These are phyloP conservation scores for Fusarium phyllophilum DNA, from an alignment of 2,329 filamentous ascomycete species.

Conservation along the genomic window DNA sequence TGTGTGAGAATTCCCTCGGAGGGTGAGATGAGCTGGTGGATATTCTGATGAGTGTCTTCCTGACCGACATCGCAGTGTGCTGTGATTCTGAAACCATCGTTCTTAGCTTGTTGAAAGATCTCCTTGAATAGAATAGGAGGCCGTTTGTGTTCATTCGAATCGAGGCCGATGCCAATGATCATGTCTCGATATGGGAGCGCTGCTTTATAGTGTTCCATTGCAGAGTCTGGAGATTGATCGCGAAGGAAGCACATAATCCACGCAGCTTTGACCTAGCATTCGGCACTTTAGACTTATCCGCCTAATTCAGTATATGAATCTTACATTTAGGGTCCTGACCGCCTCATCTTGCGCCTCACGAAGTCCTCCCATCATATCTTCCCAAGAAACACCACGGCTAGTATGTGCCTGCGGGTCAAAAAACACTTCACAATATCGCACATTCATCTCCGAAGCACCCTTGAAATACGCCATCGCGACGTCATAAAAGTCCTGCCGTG, in stretches of 20 bases:
- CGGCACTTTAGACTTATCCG: neutral
- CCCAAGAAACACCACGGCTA: neutral
- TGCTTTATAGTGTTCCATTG: neutral
- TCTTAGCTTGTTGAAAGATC: neutral
- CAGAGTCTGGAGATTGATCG: neutral
- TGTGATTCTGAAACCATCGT: neutral
- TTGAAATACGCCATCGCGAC: neutral
- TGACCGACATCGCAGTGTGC: neutral
- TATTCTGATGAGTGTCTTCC: neutral
- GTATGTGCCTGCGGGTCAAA: neutral
- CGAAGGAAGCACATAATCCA: neutral
- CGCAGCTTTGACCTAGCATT: neutral
- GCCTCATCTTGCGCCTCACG: neutral
- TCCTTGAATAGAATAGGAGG: neutral
- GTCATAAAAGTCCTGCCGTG: neutral
- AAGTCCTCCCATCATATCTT: neutral
- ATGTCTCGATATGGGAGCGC: neutral
- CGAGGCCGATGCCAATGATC: neutral
- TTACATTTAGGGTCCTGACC: neutral
- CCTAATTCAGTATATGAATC: neutral
- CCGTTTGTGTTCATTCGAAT: neutral
- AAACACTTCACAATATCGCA: neutral
- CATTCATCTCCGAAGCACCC: neutral
- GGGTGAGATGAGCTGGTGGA: neutral
- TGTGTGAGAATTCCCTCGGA: neutral